Base-by-base conservation (phyloP, 1,284 basidiomycete genomes). In the Neolentinus lepideus region DNA sequence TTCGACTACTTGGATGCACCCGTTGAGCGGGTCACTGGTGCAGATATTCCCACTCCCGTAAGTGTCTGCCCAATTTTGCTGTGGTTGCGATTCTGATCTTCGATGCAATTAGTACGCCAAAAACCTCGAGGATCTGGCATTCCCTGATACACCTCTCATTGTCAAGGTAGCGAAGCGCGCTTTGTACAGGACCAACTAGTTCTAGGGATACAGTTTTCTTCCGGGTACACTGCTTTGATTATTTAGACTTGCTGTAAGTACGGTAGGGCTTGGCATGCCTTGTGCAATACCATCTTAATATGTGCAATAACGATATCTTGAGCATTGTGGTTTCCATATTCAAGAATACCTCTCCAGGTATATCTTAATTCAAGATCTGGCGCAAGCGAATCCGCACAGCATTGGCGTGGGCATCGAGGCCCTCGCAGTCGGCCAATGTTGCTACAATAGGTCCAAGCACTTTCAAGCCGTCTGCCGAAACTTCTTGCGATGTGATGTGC, bases 1-100 rank as follows among this genome's bases (percentile, higher is more conserved):
- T 98, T 95, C 68, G 93, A 97, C 75, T 96, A 92, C 77, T 87
- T 98, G 52, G 97, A 99, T 75, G 95, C 96, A 24, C 92, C 96
- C 25, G 92, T 98, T 54, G 97, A 99, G 81, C 89, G 97, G 62
- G 80, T 99, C 62, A 98, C 97, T 59, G 97, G 97, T 67, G 95
- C 97, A 62, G 92, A 98, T 69, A 86, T 99, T 51, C 95, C 94
- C 51, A 97, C 95, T 67, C 95, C 94, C 56, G 92, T 95, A 65
- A 67, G 92, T 83, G 25, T 26, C 51, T 56, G 53, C 29, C 33
- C 53, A 2, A 48, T 46, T 35, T 52, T 3, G 54, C 16, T 38
- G 35, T 26, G 9, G 10, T 3, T 31, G 4, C 11, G 3, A 16
- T 25, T 24, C 26, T 25, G n/a, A 45, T 12, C 52, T 3, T 3